These are phyloP conservation scores for Saccharomyces hybrid DNA, from an alignment of 1,139 yeast genomes.

Conservation along the genomic window DNA sequence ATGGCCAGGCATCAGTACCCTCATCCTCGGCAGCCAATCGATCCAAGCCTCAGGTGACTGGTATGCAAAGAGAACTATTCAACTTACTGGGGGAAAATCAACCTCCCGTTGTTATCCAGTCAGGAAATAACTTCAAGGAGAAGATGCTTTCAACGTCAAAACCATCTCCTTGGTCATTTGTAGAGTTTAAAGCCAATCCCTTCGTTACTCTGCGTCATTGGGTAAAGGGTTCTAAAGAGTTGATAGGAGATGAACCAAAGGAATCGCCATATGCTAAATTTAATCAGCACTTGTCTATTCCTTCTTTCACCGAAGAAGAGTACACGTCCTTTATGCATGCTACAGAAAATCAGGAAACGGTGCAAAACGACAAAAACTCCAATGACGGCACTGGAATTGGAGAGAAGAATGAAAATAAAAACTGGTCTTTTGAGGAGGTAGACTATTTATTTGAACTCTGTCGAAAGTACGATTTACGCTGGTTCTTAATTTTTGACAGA, in stretches of 20 bases:
- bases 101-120: constrained; percentile 66
- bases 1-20: constrained; percentile 18
- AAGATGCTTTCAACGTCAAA: constrained; percentile 51
- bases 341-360: constrained; percentile 9
- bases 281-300: constrained; percentile 62
- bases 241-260: constrained; percentile 34
- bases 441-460: constrained; percentile 66
- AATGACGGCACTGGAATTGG: constrained; percentile 1
- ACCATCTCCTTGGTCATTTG: constrained; percentile 77
- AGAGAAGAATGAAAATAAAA: constrained; percentile 6
- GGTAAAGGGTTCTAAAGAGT: constrained; percentile 68
- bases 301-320: constrained; percentile 61
- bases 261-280: constrained; percentile 67
- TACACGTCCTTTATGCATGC: constrained; percentile 45
- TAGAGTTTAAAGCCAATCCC: constrained; percentile 50
- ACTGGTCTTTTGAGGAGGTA: constrained; percentile 77
- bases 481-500: constrained; percentile 80
- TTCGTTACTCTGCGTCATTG: constrained; percentile 66
- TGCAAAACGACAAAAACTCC: background rate
- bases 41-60: constrained; percentile 46
- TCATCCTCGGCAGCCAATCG: constrained; percentile 15
- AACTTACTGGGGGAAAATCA: constrained; percentile 85
- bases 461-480: constrained; percentile 66
- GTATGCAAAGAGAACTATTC: constrained; percentile 86
- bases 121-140: constrained; percentile 55